Base-by-base conservation (phyloP, 108 stramenopile genomes). In the Conticribra weissflogii region DNA sequence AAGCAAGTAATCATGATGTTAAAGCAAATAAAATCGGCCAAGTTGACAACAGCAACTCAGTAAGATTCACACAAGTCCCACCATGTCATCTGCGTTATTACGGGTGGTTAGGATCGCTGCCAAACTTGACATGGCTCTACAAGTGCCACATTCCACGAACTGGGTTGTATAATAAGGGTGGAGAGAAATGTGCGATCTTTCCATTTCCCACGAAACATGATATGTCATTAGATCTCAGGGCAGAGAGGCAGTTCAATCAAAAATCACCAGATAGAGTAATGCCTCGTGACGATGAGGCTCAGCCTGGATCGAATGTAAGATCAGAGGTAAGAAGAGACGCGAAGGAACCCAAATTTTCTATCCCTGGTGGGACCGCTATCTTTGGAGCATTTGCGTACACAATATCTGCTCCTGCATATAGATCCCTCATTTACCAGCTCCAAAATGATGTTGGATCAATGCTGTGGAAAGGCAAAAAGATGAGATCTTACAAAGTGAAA, bases 361-460 rank as follows among this genome's bases (percentile, higher is more conserved):
- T 69, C 47, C 88, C 90, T 2, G 93, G 93, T 31, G 94, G 94
- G 0, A 93, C 86, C 49, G 84, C 88, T 23, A 59, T 93, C 2
- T 96, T 92, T 92, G 94, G 92, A 15, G 67, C 78, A 1, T 96
- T 90, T 68, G 86, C 86, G 22, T 96, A 96, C 63, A 85, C 87
- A 83, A 78, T 93, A 24, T 90, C 92, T 16, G 46, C 74, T 28
- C 25, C 66, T 36, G 91, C 84, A 2, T 90, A 86, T 53, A 71
- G 76, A 41, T 62, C 77, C 33, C 60, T 96, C 12, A 41, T 96
- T 31, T 27, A 68, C 0, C 70, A 60, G 9, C 71, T 96, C 17
- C 86, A 81, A 60, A 82, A 80, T 15, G 94, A 96, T 72, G 88
- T 96, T 18, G 91, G 92, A 1, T 76, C 90, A 12, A 64, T 93